These are phyloP conservation scores for Fusarium annulatum DNA, from an alignment of 2,329 filamentous ascomycete genomes.

Conservation along the genomic window DNA sequence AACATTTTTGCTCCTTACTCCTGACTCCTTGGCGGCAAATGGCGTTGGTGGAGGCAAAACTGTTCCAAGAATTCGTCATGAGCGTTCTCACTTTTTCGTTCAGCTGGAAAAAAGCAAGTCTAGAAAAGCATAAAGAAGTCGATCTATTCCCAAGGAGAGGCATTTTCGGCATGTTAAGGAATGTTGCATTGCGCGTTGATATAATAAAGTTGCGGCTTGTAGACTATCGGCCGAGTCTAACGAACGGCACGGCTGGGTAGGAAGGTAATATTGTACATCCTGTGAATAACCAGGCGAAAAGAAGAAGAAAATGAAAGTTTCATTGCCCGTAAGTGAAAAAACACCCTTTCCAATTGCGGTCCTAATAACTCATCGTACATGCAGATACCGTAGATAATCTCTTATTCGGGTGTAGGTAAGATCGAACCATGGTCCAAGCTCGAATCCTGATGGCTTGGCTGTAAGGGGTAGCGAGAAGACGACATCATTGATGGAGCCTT, in stretches of 20 bases:
- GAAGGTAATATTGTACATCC: neutral
- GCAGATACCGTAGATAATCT: constrained; percentile 2
- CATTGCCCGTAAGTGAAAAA: constrained; percentile 1
- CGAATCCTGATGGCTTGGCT: neutral
- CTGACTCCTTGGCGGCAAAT: neutral
- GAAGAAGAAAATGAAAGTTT: constrained; percentile 7
- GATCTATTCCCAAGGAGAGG: constrained; percentile 3
- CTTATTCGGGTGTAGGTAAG: constrained; percentile 6
- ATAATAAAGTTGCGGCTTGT: constrained; percentile 29
- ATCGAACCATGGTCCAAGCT: neutral
- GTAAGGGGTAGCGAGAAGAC: constrained; percentile 6
- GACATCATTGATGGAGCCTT: constrained; percentile 1
- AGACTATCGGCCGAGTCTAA: constrained; percentile 17
- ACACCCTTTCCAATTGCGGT: neutral
- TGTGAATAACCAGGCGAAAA: neutral
- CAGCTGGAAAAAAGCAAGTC: neutral
- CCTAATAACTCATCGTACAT: constrained; percentile 15
- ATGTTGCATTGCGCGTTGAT: constrained; percentile 23
- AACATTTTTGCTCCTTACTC: neutral
- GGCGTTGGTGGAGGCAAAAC: neutral
- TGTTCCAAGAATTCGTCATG: constrained; percentile 1
- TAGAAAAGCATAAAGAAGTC: neutral
- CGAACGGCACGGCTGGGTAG: constrained; percentile 8
- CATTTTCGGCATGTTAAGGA: constrained; percentile 24
- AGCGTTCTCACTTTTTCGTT: constrained; percentile 1